A percentile compares a stretch with the other conserved stretches of the same genome.
These are phyloP conservation scores for Galerina sulciceps DNA, from an alignment of 768 basidiomycete species.

Conservation along the genomic window DNA sequence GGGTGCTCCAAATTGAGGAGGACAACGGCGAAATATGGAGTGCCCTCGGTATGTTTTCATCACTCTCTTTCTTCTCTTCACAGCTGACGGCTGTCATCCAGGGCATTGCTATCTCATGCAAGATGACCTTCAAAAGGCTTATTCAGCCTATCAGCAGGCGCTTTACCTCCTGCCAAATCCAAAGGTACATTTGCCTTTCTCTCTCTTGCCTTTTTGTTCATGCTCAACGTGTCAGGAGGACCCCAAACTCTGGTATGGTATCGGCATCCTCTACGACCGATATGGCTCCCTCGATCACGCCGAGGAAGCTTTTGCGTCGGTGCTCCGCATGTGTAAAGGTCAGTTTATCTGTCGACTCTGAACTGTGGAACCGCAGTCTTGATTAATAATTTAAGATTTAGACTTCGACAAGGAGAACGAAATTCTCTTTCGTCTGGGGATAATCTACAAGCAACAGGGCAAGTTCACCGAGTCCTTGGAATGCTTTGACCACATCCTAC, in stretches of 20 bases:
- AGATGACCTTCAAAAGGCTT: constrained; percentile 98
- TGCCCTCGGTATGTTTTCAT: constrained; percentile 68
- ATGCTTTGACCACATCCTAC: constrained; percentile 96
- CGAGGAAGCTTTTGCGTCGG: constrained; percentile 97
- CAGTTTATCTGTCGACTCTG: constrained; percentile 29
- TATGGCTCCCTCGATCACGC: constrained; percentile 99
- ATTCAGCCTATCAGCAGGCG: constrained; percentile 98
- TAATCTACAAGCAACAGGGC: constrained; percentile 99
- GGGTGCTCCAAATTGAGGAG: constrained; percentile 86
- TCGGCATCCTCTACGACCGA: constrained; percentile 98
- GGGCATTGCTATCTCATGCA: constrained; percentile 99
- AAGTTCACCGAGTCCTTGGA: constrained; percentile 88
- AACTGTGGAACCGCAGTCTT: constrained; percentile 19
- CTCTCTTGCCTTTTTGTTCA: constrained; percentile 12
- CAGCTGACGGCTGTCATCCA: constrained; percentile 30
- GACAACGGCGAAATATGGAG: constrained; percentile 99
- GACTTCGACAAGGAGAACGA: constrained; percentile 99
- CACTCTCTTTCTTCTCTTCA: constrained; percentile 18
- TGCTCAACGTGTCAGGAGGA: constrained; percentile 63
- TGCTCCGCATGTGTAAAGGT: constrained; percentile 98
- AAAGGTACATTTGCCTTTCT: constrained; percentile 57
- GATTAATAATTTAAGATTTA: constrained; percentile 45
- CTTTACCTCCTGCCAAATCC: constrained; percentile 95
- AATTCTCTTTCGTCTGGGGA: constrained; percentile 96
- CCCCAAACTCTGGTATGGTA: constrained; percentile 99